phyloP scores from a whole-genome alignment of 805 yeast species.

The Candida coleopterorum region DNA sequence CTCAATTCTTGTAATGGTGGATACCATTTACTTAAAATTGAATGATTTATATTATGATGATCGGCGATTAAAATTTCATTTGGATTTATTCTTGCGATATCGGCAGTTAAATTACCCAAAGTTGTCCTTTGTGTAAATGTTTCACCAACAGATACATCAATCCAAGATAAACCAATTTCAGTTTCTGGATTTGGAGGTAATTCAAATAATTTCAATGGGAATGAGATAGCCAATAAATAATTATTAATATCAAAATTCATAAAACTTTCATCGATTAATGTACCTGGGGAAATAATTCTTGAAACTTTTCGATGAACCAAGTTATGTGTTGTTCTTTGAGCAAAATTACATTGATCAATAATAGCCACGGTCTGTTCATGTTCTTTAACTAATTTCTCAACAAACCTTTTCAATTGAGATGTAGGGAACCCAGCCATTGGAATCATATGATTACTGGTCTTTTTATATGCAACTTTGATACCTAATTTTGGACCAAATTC shows the following conservation, averaged over 20 bases:
- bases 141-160: constrained; percentile 81
- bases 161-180: constrained; percentile 77
- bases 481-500: constrained; percentile 67
- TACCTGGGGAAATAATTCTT: constrained; percentile 87
- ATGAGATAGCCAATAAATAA: constrained; percentile 59
- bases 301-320: constrained; percentile 64
- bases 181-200: constrained; percentile 36
- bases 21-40: constrained; percentile 49
- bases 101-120: constrained; percentile 58
- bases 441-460: constrained; percentile 37
- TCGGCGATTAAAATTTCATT: constrained; percentile 66
- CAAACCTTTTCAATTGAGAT: constrained; percentile 63
- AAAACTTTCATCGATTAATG: constrained; percentile 81
- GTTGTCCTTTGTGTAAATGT: constrained; percentile 64
- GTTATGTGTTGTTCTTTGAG: constrained; percentile 18
- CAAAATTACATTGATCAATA: constrained; percentile 57
- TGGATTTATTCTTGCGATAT: constrained; percentile 74
- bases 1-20: constrained; percentile 55
- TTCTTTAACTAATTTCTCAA: constrained; percentile 68
- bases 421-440: constrained; percentile 94
- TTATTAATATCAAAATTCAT: constrained; percentile 70
- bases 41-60: constrained; percentile 32
- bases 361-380: constrained; percentile 71
- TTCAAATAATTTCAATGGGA: constrained; percentile 45
- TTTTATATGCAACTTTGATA: constrained; percentile 59